Percentiles rank a stretch among this genome's conserved stretches.
phyloP scores from a whole-genome alignment of 176 grass and related monocot species.

The Oryza nivara region DNA sequence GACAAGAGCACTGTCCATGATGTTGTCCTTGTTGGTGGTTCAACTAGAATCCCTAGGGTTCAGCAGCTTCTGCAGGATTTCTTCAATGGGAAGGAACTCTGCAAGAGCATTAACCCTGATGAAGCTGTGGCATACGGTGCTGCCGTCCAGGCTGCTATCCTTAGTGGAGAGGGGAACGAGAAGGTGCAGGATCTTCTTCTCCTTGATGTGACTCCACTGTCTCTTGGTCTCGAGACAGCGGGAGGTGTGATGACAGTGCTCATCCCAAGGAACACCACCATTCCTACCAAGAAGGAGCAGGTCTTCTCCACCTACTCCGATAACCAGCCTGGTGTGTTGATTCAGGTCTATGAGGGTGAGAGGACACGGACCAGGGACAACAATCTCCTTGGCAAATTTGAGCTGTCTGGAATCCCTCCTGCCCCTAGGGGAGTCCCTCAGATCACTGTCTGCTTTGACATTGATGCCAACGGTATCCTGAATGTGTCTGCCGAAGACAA shows the following conservation, averaged over 20 bases:
- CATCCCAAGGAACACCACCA: conserved; percentile 61
- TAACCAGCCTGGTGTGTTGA: conserved; percentile 66
- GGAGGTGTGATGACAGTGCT: conserved; percentile 63
- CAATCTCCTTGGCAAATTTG: conserved; percentile 63
- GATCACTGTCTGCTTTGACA: conserved; percentile 63
- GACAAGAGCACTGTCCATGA: conserved; percentile 60
- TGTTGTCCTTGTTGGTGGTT: conserved; percentile 59
- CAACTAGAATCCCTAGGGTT: conserved; percentile 53
- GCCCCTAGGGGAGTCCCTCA: conserved; percentile 62
- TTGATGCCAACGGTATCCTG: conserved; percentile 59
- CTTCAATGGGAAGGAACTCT: conserved; percentile 62
- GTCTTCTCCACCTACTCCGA: conserved; percentile 65
- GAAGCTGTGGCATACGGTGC: conserved; percentile 64
- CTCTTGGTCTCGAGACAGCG: conserved; percentile 64
- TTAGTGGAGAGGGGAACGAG: conserved; percentile 59
- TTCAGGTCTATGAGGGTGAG: conserved; percentile 66
- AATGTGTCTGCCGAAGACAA: conserved; percentile 62
- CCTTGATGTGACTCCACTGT: conserved; percentile 57
- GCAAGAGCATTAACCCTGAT: conserved; percentile 71
- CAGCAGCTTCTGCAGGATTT: conserved; percentile 56
- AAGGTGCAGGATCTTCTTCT: conserved; percentile 68
- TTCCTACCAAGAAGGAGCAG: conserved; percentile 65
- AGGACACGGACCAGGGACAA: conserved; percentile 60
- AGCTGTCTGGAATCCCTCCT: conserved; percentile 60
- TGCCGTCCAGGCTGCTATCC: conserved; percentile 60